Evolutionary conservation across 305 asterid genomes (phyloP), one percentile per base, ranked within the genome.

Genomic region (Rubia peregrina): DNA sequence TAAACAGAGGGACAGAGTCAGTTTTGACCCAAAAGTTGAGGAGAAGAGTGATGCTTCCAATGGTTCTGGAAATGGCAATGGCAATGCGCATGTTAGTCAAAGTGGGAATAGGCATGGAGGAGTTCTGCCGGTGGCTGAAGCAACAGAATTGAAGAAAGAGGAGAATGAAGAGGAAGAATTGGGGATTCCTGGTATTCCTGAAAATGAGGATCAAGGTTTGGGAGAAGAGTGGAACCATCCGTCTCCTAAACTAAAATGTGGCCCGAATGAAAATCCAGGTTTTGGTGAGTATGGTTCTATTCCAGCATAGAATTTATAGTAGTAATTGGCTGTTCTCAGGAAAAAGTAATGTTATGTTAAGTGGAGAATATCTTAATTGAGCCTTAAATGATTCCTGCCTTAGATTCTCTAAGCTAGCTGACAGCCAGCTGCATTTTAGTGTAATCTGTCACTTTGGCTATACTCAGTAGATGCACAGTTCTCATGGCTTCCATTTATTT

Each of bases 181-280:
- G 30, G 88, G 75, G 74, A 80, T 60, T 72, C 65, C 74, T 63
- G 69, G 48, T 73, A 73, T 75, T 82, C 81, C 78, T 7, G 90
- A 82, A 71, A 82, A 84, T n/a, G 89, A 85, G 42, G 87, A 85
- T 78, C 81, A 80, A 6, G 83, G 84, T 72, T 80, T 79, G 72
- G 95, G 87, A 74, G 90, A 81, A 66, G 84, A 83, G 88, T 80
- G 26, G 60, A 53, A 7, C 7, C 24, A 72, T 72, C 79, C 79
- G 43, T 81, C 92, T 43, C 87, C 91, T 0, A 79, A 75, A 80
- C 65, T 94, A 79, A 80, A 78, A 46, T 84, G 85, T 68, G 96
- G 98, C 40, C 65, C 89, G 74, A 80, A 83, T 73, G 99, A 94
- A 63, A 87, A 86, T 83, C 99, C 98, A 11, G 95, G 98, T 69